phyloP scores from a whole-genome alignment of 2,329 filamentous ascomycete genomes.

The Monosporascus ibericus region DNA sequence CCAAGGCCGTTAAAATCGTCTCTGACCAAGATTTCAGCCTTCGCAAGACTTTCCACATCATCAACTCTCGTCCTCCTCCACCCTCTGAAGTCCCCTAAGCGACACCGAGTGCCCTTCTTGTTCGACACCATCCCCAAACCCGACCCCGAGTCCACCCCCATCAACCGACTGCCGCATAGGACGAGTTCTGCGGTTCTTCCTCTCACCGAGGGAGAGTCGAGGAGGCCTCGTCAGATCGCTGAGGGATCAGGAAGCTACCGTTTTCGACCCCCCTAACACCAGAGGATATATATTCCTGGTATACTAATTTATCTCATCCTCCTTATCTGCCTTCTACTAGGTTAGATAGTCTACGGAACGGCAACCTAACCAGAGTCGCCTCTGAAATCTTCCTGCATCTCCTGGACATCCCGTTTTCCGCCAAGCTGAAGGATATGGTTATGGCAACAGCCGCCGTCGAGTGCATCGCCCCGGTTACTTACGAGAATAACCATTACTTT shows the following conservation, averaged over 20 bases:
- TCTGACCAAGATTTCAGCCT: constrained; percentile 66
- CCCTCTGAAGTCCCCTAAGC: constrained; percentile 41
- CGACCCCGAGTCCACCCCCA: constrained; percentile 49
- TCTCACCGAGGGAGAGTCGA: constrained; percentile 99
- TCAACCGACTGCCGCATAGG: constrained; percentile 99
- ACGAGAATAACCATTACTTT: constrained; percentile 38
- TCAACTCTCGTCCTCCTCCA: constrained; percentile 59
- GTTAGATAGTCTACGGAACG: constrained; percentile 11
- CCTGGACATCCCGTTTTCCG: constrained; percentile 17
- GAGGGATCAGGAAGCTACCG: constrained; percentile 87
- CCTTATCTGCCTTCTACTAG: constrained; percentile 7
- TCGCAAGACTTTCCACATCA: constrained; percentile 58
- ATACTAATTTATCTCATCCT: constrained; percentile 11
- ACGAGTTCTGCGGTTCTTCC: constrained; percentile 97
- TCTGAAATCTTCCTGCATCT: constrained; percentile 10
- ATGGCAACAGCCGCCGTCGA: constrained; percentile 58
- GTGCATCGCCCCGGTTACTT: constrained; percentile 44
- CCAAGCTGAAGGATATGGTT: constrained; percentile 51
- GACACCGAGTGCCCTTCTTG: constrained; percentile 40
- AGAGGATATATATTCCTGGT: constrained; percentile 19
- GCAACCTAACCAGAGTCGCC: constrained; percentile 9
- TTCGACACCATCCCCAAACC: constrained; percentile 44
- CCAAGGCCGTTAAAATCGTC: constrained; percentile 53
- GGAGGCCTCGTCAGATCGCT: constrained; percentile 91
- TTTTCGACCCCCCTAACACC: constrained; percentile 92